phyloP scores from a whole-genome alignment of 768 basidiomycete species.

The Mrakia hoshinonis region DNA sequence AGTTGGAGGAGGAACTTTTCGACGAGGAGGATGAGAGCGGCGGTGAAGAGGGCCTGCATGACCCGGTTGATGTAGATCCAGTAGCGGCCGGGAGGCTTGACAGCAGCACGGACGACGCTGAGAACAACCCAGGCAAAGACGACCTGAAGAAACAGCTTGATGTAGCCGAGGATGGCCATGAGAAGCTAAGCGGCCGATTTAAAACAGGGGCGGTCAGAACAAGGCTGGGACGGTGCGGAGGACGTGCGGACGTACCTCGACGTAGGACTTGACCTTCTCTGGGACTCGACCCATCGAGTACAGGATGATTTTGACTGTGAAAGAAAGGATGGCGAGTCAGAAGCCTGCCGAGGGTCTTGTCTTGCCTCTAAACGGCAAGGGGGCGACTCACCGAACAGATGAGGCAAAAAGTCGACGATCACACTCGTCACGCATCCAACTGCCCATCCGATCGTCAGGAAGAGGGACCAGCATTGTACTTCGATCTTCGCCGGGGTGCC shows the following conservation, averaged over 20 bases:
- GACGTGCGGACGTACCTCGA: constrained; percentile 34
- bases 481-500: constrained; percentile 48
- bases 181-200: constrained; percentile 44
- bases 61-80: constrained; percentile 63
- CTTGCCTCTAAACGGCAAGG: constrained; percentile 46
- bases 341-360: constrained; percentile 41
- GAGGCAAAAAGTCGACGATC: constrained; percentile 40
- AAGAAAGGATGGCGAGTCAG: background rate
- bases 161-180: constrained; percentile 60
- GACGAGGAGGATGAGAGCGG: constrained; percentile 45
- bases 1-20: constrained; percentile 62
- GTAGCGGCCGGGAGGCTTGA: constrained; percentile 56
- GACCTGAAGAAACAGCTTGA: constrained; percentile 60
- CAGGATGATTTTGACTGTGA: constrained; percentile 7
- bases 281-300: constrained; percentile 22
- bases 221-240: background rate
- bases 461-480: constrained; percentile 57
- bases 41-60: constrained; percentile 52
- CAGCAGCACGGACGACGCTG: constrained; percentile 53
- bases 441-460: constrained; percentile 58
- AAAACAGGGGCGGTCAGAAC: background rate
- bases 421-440: constrained; percentile 47
- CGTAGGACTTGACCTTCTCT: constrained; percentile 28
- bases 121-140: constrained; percentile 67
- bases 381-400: constrained; percentile 22